phyloP scores from a whole-genome alignment of 2,329 filamentous ascomycete species.

The Ploettnerulaceae sp. region DNA sequence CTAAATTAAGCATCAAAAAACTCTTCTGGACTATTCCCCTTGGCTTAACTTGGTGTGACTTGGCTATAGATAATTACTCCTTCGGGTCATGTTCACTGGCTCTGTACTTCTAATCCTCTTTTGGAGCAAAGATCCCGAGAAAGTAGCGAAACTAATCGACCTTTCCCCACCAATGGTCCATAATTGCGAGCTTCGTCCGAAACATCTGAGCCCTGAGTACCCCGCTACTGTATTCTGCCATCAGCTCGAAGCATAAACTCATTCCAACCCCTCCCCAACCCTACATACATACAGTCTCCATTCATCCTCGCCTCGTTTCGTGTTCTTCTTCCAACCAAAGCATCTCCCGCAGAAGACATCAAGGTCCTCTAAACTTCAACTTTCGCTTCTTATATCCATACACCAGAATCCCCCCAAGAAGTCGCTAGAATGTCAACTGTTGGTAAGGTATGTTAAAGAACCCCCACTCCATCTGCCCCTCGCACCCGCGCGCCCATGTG shows the following conservation, averaged over 20 bases:
- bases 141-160: constrained; percentile 1
- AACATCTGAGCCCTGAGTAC: too few relatives aligned
- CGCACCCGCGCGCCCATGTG: not conserved
- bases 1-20: too few relatives aligned
- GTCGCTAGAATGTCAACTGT: constrained; percentile 12
- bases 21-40: too few relatives aligned
- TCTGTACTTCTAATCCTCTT: constrained; percentile 1
- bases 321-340: not conserved
- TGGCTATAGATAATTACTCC: too few relatives aligned
- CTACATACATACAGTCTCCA: not conserved
- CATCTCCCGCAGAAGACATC: constrained; percentile 10
- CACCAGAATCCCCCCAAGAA: not conserved
- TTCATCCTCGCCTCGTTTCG: not conserved
- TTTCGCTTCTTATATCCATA: not conserved
- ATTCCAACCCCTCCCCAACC: not conserved
- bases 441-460: constrained; percentile 14
- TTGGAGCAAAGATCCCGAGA: constrained; percentile 8
- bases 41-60: too few relatives aligned
- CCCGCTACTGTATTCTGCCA: not conserved
- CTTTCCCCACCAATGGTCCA: not conserved
- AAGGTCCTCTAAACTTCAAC: constrained; percentile 1
- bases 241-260: not conserved
- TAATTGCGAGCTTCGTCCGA: constrained; percentile 8
- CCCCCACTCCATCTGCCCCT: not conserved
- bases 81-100: not conserved